Base-by-base conservation (phyloP, 306 rosid genomes). In the Carpinus viminea region DNA sequence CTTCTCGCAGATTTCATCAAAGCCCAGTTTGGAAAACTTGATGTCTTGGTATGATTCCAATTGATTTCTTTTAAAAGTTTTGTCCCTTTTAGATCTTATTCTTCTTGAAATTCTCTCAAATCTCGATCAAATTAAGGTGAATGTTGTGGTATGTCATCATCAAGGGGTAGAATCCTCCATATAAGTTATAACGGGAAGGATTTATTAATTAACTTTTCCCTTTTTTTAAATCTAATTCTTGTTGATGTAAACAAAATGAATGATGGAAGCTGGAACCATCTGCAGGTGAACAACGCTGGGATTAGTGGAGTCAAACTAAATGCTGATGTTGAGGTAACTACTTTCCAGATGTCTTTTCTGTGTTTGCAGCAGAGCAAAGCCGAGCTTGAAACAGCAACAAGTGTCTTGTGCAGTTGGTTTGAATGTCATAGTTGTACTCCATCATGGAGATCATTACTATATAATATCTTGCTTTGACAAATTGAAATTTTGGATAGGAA, bases 251-350 rank as follows among this genome's bases (percentile, higher is more conserved):
- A 75, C 41, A 13, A 77, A 66, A 13, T 53, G 11, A 70, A 71
- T 76, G 17, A 20, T 18, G 0, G 1, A 55, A 7, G 15, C 21
- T 10, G 73, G n/a, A 8, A 31, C 8, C 43, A n/a, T 64, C 15
- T 51, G 50, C 48, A 86, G 90, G 78, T 88, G 65, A 84, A 90
- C 84, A 88, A 88, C 76, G 91, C 91, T 56, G 89, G 84, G 70
- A 24, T 74, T 34, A 5, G 24, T 31, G 93, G 91, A 71, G 74
- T 53, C 13, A 54, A 60, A 48, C 3, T 77, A 13, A 69, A 82
- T 60, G 71, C 62, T 24, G 86, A 87, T 65, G 83, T 47, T 74
- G 17, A 43, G 83, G 86, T 83, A 74, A 74, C 76, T 68, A 21
- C 51, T 77, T 53, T 41, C 26, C 26, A 41, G 45, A 41, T 41